Evolutionary conservation across 768 basidiomycete genomes (phyloP).

Genomic region (Megacollybia marginata): DNA sequence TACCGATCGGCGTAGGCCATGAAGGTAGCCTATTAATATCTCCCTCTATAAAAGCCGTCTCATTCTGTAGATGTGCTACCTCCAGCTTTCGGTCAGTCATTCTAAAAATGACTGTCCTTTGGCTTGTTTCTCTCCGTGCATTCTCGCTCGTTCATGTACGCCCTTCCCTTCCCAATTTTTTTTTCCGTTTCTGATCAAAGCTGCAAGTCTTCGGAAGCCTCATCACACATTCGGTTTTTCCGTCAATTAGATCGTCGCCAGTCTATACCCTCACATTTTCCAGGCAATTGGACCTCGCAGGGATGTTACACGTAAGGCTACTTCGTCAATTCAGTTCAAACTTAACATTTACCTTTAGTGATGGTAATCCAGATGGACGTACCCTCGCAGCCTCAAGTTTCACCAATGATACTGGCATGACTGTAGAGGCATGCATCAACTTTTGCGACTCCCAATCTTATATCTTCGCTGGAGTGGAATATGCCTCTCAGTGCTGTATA

Average conservation of each 20-base stretch:
- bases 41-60: neutral
- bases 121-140: conserved; percentile 10
- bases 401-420: conserved; percentile 47
- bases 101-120: too few relatives aligned
- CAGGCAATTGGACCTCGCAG: conserved; percentile 45
- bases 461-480: conserved; percentile 68
- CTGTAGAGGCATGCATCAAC: conserved; percentile 41
- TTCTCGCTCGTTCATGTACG: conserved; percentile 19
- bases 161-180: conserved; percentile 8
- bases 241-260: conserved; percentile 26
- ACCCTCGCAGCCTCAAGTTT: conserved; percentile 46
- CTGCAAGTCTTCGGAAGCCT: neutral
- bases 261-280: conserved; percentile 34
- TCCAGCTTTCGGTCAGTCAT: too few relatives aligned
- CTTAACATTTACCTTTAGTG: conserved; percentile 27
- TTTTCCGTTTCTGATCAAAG: neutral
- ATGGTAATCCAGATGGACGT: conserved; percentile 43
- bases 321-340: neutral
- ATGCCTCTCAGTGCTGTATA: conserved; percentile 54
- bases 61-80: too few relatives aligned
- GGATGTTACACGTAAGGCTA: conserved; percentile 55
- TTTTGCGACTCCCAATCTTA: conserved; percentile 41
- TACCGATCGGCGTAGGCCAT: neutral
- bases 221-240: conserved; percentile 1
- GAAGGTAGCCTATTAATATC: neutral